phyloP scores from a whole-genome alignment of 2,329 filamentous ascomycete genomes.

The Ophiostoma angusticollis region DNA sequence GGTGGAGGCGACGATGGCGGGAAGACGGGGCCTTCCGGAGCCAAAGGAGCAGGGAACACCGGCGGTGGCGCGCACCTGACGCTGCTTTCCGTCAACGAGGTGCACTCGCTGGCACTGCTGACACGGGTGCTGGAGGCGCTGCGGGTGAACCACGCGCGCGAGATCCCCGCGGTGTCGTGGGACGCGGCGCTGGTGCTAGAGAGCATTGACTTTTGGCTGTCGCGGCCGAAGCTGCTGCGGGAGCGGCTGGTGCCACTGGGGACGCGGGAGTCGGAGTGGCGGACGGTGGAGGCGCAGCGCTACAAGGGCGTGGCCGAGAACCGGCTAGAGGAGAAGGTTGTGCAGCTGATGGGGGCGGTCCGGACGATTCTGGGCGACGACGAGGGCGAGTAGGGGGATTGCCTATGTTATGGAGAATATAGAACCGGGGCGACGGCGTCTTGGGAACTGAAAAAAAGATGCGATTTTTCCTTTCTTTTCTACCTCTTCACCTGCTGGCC shows the following conservation, averaged over 20 bases:
- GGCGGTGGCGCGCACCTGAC: constrained; percentile 49
- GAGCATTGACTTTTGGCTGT: constrained; percentile 72
- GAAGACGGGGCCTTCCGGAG: background rate
- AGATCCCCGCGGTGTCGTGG: constrained; percentile 64
- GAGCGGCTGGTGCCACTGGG: constrained; percentile 62
- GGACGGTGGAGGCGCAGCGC: constrained; percentile 25
- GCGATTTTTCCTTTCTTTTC: background rate
- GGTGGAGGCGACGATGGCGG: too few relatives aligned
- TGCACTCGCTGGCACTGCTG: constrained; percentile 66
- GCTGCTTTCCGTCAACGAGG: constrained; percentile 60
- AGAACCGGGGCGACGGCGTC: too few relatives aligned
- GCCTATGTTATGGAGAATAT: too few relatives aligned
- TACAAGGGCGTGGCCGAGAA: constrained; percentile 37
- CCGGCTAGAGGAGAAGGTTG: constrained; percentile 61
- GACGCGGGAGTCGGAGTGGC: constrained; percentile 56
- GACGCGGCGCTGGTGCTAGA: constrained; percentile 61
- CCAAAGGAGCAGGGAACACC: background rate
- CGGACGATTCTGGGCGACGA: constrained; percentile 42
- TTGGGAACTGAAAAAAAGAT: constrained; percentile 2
- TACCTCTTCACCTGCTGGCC: too few relatives aligned
- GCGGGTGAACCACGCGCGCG: constrained; percentile 51
- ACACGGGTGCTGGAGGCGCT: constrained; percentile 58
- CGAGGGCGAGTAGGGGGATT: constrained; percentile 9
- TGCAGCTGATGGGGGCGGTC: constrained; percentile 53
- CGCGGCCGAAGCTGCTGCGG: constrained; percentile 53